phyloP scores from a whole-genome alignment of 768 basidiomycete species.

The Candolleomyces eurysporus region DNA sequence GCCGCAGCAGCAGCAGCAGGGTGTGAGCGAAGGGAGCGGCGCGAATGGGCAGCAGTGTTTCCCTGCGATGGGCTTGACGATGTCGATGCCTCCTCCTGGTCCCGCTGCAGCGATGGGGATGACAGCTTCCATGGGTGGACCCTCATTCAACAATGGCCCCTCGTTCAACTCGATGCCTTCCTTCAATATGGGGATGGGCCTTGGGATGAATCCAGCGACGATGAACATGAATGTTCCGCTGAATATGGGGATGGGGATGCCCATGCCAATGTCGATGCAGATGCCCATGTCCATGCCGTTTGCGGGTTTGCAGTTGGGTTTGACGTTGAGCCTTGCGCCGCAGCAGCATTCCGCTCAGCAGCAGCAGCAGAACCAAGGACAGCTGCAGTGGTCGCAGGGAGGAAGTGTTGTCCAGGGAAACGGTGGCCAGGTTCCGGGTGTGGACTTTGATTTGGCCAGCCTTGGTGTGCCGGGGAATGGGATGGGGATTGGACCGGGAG shows the following conservation, averaged over 20 bases:
- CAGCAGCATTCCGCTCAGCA: conserved; percentile 2
- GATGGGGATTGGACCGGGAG: conserved; percentile 5
- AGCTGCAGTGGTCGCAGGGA: not conserved
- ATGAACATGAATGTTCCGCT: conserved; percentile 11
- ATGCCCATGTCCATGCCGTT: conserved; percentile 4
- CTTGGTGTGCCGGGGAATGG: not conserved
- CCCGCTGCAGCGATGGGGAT: not conserved
- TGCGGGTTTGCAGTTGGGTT: conserved; percentile 5
- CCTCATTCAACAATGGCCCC: not conserved
- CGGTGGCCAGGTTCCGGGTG: not conserved
- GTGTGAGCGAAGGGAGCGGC: not conserved
- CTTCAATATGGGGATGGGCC: conserved; percentile 6
- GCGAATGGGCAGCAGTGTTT: not conserved
- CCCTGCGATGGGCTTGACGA: conserved; percentile 3
- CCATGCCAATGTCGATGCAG: conserved; percentile 3
- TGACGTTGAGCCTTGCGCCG: conserved; percentile 1
- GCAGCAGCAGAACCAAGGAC: not conserved
- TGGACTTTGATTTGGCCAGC: not conserved
- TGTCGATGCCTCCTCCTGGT: not conserved
- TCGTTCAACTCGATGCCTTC: conserved; percentile 3
- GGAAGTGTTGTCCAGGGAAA: not conserved
- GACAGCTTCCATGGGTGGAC: not conserved
- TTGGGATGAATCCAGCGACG: conserved; percentile 6
- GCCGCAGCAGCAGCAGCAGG: not conserved
- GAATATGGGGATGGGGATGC: conserved; percentile 12